Base-by-base conservation (phyloP, 345 rosid genomes). In the Sapria himalayana region DNA sequence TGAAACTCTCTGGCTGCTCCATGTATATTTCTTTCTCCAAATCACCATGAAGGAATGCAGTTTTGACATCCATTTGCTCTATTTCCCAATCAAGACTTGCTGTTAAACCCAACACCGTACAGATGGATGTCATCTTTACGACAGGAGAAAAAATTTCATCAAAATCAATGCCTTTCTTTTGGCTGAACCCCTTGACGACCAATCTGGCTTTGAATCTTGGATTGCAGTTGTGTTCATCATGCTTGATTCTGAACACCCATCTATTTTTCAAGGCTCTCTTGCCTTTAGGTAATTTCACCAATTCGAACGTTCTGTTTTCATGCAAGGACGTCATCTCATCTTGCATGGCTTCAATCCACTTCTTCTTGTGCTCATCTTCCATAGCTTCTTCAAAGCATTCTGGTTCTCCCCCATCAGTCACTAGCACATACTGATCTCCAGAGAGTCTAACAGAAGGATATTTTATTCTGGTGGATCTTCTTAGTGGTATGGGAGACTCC, bases 211-310 rank as follows among this genome's bases (percentile, higher is more conserved):
- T 34, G 19, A 9, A 34, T 9, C 19, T 3, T 34, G 19, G 38
- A 9, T 34, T 0, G 8, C 4, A 9, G 1, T 34, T 34, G 7
- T 9, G 12, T 6, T 14, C 7, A n/a, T 29, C 33, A 29, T 29
- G 3, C 1, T 29, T 29, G 33, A 29, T 14, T 5, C 2, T 3
- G 13, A 29, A n/a, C n/a, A n/a, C n/a, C n/a, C n/a, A n/a, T n/a
- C n/a, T n/a, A n/a, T n/a, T n/a, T n/a, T n/a, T n/a, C 19, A 34
- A 34, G n/a, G 38, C 38, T 34, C 15, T 34, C 15, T 34, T 34
- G 1, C 38, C 11, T 0, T 34, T 34, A 34, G 38, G 38, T 13
- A 34, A 14, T 13, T 34, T 34, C 15, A 14, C 38, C 15, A 8
- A 34, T 18, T 34, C 18, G 15, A 12, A 34, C n/a, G 18, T 34